phyloP scores from a whole-genome alignment of 2,329 filamentous ascomycete species.

The Arthroderma sp. region DNA sequence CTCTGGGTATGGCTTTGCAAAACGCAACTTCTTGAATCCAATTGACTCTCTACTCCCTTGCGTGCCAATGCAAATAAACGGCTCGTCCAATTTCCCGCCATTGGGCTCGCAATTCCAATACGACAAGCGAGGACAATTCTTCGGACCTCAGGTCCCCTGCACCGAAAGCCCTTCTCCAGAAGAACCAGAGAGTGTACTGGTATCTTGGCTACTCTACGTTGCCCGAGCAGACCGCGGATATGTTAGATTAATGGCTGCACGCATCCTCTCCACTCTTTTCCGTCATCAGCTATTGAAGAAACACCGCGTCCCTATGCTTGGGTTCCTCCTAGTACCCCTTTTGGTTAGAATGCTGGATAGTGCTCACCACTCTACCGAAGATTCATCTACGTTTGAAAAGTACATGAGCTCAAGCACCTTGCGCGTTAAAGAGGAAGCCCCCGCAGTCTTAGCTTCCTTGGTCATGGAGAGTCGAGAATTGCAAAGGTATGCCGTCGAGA shows the following conservation, averaged over 20 bases:
- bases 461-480: slow-evolving; percentile 66
- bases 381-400: slow-evolving; percentile 29
- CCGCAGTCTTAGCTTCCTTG: slow-evolving; percentile 63
- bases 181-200: slow-evolving; percentile 56
- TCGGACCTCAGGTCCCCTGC: slow-evolving; percentile 25
- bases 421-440: slow-evolving; percentile 56
- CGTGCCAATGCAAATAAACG: slow-evolving; percentile 28
- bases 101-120: slow-evolving; percentile 34
- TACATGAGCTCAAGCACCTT: slow-evolving; percentile 35
- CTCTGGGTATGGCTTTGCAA: slow-evolving; percentile 39
- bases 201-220: slow-evolving; percentile 55
- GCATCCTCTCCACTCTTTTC: slow-evolving; percentile 57
- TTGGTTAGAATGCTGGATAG: slow-evolving; percentile 55
- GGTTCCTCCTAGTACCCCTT: slow-evolving; percentile 57
- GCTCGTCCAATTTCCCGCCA: slow-evolving; percentile 42
- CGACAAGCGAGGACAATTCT: slow-evolving; percentile 28
- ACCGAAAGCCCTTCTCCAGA: slow-evolving; percentile 35
- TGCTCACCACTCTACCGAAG: slow-evolving; percentile 30
- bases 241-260: slow-evolving; percentile 55
- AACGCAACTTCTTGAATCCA: slow-evolving; percentile 39
- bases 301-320: slow-evolving; percentile 51
- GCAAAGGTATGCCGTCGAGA: slow-evolving; percentile 71
- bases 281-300: slow-evolving; percentile 55
- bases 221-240: slow-evolving; percentile 38
- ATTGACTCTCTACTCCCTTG: slow-evolving; percentile 55